phyloP scores from a whole-genome alignment of 495 filamentous ascomycete species.

The Neurospora cerealis region DNA sequence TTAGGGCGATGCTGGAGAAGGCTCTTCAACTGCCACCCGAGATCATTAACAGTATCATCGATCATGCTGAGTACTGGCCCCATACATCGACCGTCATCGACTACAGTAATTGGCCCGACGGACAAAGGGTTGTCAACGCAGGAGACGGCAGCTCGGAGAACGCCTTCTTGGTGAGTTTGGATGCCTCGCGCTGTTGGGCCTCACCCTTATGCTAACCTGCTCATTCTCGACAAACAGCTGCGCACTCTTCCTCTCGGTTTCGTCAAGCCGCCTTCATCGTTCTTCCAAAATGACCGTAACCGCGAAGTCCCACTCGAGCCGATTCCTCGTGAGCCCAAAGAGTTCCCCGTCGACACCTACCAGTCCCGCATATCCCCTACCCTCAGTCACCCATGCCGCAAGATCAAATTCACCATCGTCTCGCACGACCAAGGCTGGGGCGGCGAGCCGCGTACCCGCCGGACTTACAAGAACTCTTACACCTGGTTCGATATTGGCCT shows the following conservation, averaged over 20 bases:
- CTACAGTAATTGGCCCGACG: conserved; percentile 3
- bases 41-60: conserved; percentile 56
- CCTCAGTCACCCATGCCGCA: conserved; percentile 37
- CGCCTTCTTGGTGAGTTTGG: conserved; percentile 26
- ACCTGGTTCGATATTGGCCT: conserved; percentile 65
- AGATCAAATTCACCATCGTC: conserved; percentile 54
- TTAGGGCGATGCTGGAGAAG: conserved; percentile 33
- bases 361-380: conserved; percentile 19
- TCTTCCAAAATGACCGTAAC: background rate
- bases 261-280: conserved; percentile 14
- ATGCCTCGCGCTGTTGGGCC: background rate
- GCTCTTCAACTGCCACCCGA: conserved; percentile 45
- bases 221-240: conserved; percentile 17
- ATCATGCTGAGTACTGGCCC: conserved; percentile 65
- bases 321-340: conserved; percentile 8
- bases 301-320: background rate
- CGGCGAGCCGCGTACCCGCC: conserved; percentile 18
- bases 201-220: background rate
- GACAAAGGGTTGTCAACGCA: conserved; percentile 7
- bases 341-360: conserved; percentile 22
- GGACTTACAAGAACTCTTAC: conserved; percentile 47
- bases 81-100: conserved; percentile 28
- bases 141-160: conserved; percentile 16
- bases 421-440: conserved; percentile 62
- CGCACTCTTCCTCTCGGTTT: conserved; percentile 34